Percentiles rank a stretch among this genome's conserved stretches.
Conservation (phyloP, 495 filamentous ascomycete species). For the Neurospora sp. region DNA sequence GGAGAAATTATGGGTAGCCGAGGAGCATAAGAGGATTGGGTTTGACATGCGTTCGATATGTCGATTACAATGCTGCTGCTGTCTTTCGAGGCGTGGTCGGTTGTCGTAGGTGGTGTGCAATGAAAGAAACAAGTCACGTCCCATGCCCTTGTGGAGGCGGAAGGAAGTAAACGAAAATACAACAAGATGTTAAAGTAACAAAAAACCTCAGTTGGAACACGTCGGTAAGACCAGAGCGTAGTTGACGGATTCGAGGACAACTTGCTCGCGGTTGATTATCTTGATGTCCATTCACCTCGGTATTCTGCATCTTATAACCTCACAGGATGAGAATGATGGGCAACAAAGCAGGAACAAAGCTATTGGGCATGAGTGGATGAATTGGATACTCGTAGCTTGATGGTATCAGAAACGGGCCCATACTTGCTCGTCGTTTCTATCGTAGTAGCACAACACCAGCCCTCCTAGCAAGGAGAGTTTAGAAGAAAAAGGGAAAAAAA, state of each 20-base stretch:
- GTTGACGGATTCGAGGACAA: background rate
- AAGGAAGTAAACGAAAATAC: too few species aligned
- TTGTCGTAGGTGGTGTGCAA: background rate
- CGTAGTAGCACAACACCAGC: background rate
- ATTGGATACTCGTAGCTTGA: background rate
- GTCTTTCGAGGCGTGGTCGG: background rate
- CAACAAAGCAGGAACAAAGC: background rate
- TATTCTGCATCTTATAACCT: background rate
- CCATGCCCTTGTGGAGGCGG: too few species aligned
- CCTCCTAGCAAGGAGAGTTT: background rate
- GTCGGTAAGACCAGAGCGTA: background rate
- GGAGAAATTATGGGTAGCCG: background rate
- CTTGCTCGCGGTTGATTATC: background rate
- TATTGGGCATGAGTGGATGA: background rate
- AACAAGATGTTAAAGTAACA: too few species aligned
- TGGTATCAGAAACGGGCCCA: background rate
- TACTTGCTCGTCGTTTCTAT: background rate
- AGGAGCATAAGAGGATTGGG: background rate
- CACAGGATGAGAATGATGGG: background rate
- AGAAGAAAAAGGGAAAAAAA: background rate
- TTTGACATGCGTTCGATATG: background rate
- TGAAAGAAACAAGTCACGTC: background rate
- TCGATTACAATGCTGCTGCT: background rate
- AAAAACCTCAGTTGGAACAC: background rate
- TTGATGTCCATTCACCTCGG: background rate